Evolutionary conservation across 116 monocot genomes (phyloP), one percentile per base, ranked within the genome.

Genomic region (Zostera marina): DNA sequence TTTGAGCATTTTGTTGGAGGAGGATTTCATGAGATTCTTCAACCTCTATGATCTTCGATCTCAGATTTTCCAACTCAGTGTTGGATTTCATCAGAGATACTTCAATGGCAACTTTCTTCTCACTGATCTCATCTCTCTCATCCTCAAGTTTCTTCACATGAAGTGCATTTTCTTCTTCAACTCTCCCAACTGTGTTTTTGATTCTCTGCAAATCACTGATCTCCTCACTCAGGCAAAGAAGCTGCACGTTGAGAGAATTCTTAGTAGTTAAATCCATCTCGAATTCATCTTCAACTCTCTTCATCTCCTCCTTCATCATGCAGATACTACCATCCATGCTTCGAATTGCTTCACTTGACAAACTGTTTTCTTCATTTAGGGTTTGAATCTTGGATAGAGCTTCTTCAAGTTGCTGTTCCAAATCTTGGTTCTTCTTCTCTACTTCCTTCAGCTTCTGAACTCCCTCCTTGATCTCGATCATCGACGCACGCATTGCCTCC

Each of bases 41-140:
- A 8, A 87, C 23, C 38, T 47, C 43, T 10, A 23, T 68, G 39
- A 72, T 55, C 63, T 76, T 79, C 44, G 59, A 52, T 66, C 66
- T 78, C 62, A 82, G 61, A 12, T 17, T 52, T 39, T 82, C 74
- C 58, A 79, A 45, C 54, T 82, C 82, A 59, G 12, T 51, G 68
- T 68, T 78, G 52, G 80, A 71, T 70, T 70, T 76, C 51, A 73
- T 78, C n/a, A 90, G 79, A 53, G 83, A 76, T 17, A 51, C 67
- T 53, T 90, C 83, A 48, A 90, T 53, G 14, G 72, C 56, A n/a
- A 43, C 19, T 56, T 73, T 86, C 45, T 75, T 72, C 53, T 77
- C 72, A 32, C 54, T 65, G 45, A 82, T 49, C 22, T 69, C 53
- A 47, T 82, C 73, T 64, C 77, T 69, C 47, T 67, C 39, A 44